A percentile compares a stretch with the other conserved stretches of the same genome.
phyloP scores from a whole-genome alignment of 2,329 filamentous ascomycete species.

The Alternaria longipes region DNA sequence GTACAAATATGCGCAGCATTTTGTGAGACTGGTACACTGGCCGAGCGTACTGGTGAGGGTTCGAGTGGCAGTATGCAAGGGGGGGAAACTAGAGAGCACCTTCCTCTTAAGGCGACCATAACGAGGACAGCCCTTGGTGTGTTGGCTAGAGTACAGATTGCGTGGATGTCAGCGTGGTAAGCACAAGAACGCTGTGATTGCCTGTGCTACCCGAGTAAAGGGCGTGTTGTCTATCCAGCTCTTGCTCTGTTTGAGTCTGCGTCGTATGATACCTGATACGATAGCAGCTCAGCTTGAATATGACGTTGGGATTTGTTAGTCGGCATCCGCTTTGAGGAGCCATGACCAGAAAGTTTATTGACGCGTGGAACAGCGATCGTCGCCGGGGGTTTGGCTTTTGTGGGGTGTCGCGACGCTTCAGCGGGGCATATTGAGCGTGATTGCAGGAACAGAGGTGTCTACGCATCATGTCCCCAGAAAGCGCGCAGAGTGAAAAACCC shows the following conservation, averaged over 20 bases:
- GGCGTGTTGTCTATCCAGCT: background rate
- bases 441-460: background rate
- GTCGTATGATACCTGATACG: conserved; percentile 6
- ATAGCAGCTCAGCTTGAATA: background rate
- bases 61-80: background rate
- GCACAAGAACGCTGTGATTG: conserved; percentile 10
- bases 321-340: conserved; percentile 4
- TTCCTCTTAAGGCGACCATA: conserved; percentile 3
- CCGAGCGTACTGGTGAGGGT: background rate
- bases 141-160: conserved; percentile 1
- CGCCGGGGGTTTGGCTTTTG: conserved; percentile 1
- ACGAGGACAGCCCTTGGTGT: conserved; percentile 11
- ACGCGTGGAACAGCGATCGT: conserved; percentile 18
- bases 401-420: conserved; percentile 1
- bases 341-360: conserved; percentile 14
- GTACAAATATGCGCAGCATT: background rate
- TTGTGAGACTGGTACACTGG: background rate
- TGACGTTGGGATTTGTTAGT: conserved; percentile 1
- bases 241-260: background rate
- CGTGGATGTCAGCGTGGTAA: conserved; percentile 7
- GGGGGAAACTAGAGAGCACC: background rate
- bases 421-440: conserved; percentile 4
- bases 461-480: background rate
- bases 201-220: conserved; percentile 7
- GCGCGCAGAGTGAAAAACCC: background rate